Conservation (phyloP, 1,139 yeast genomes). For the Pichia sp. region DNA sequence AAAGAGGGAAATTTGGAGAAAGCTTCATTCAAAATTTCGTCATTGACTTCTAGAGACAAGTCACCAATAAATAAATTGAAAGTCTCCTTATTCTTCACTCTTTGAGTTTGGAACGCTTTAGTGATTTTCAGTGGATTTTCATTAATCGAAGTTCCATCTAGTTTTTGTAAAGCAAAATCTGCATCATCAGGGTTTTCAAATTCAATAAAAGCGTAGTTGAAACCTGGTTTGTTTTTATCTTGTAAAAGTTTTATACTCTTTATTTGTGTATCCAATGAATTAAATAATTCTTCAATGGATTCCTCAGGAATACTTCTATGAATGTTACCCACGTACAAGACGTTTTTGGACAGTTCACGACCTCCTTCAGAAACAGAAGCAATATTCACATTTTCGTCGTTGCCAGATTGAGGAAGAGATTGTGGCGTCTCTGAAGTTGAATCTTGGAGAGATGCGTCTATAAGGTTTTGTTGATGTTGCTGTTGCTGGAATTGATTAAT, state of each 20-base stretch:
- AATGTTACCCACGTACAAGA: slow-evolving; percentile 71
- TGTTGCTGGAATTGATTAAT: no score
- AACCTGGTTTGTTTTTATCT: slow-evolving; percentile 68
- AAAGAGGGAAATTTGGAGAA: slow-evolving; percentile 56
- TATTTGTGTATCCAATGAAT: slow-evolving; percentile 46
- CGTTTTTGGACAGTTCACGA: slow-evolving; percentile 64
- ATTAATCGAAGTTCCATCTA: slow-evolving; percentile 47
- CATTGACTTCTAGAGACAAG: slow-evolving; percentile 74
- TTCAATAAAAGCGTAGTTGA: slow-evolving; percentile 81
- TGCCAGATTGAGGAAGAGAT: not conserved
- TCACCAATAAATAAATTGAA: slow-evolving; percentile 84
- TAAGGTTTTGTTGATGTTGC: no score
- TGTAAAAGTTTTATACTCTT: slow-evolving; percentile 59
- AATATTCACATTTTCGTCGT: not conserved
- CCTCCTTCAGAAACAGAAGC: slow-evolving; percentile 41
- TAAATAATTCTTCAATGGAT: not conserved
- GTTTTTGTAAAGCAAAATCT: slow-evolving; percentile 47
- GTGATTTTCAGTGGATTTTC: slow-evolving; percentile 55
- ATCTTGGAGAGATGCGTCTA: no score
- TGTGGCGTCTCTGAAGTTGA: no score
- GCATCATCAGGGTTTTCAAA: slow-evolving; percentile 55
- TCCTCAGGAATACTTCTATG: slow-evolving; percentile 17
- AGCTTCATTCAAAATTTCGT: slow-evolving; percentile 53
- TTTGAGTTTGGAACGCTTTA: slow-evolving; percentile 79
- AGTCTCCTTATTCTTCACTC: slow-evolving; percentile 43